Evolutionary conservation across 78 protist species (phyloP), one percentile per base, ranked within the genome.

Genomic region (Speleostelium caveatum): DNA sequence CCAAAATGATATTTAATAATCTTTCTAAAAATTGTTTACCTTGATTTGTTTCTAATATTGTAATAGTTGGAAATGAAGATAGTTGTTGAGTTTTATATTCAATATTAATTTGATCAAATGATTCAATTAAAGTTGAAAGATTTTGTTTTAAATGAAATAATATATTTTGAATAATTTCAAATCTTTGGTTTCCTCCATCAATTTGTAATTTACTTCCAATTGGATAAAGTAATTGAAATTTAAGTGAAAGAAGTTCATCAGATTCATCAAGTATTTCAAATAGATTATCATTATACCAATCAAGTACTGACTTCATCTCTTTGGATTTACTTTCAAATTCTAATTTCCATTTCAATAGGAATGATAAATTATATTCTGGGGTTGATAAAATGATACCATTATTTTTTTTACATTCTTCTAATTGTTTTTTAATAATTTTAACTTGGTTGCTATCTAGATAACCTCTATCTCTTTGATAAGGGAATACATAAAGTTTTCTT

Each of bases 191-290:
- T 19, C 73, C 42, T 7, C 28, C 49, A 39, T 65, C 73, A n/a
- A 65, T 3, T 7, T 7, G 42, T 65, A 24, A 3, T 19, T 65
- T 65, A 4, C 10, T 19, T 1, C 73, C 73, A 7, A 8, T n/a
- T 36, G 73, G 73, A 39, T 38, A 65, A 21, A 65, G 12, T 8
- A 65, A 38, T 38, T 73, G 78, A 12, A 33, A 73, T 8, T 45
- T 38, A 14, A 2, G 12, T 14, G 63, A 73, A 12, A 73, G 63
- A n/a, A 73, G 14, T 49, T 73, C 78, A 45, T 73, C 78, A 45
- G 55, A 59, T 36, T 73, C 78, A 73, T 73, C 78, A 14, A 73
- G 7, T 2, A 73, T 73, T 3, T 73, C 60, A 59, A 73, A 59
- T 22, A 73, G 4, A 19, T 56, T 2, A 21, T 73, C 10, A n/a